Conservation (phyloP, 1,284 basidiomycete genomes). For the Megacollybia platyphylla region DNA sequence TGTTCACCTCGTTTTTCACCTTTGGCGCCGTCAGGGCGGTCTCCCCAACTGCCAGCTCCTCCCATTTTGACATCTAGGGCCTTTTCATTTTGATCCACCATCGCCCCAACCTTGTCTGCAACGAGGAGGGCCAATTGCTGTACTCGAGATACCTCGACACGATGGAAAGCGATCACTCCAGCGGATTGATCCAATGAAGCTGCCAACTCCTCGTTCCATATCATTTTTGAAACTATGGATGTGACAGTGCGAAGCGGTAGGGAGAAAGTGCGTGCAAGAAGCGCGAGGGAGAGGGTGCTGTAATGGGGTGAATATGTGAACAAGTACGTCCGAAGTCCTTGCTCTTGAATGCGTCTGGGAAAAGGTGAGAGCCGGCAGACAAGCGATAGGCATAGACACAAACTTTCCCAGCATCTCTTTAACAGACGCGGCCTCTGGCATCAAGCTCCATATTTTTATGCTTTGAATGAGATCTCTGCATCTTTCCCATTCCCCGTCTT, state of each 20-base stretch:
- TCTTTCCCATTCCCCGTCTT: slow-evolving; percentile 95
- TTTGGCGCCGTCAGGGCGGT: slow-evolving; percentile 57
- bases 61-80: slow-evolving; percentile 84
- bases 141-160: slow-evolving; percentile 78
- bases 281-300: slow-evolving; percentile 77
- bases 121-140: slow-evolving; percentile 84
- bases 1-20: slow-evolving; percentile 71
- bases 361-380: slow-evolving; percentile 7
- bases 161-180: slow-evolving; percentile 82
- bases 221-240: slow-evolving; percentile 96
- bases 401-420: slow-evolving; percentile 92
- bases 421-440: slow-evolving; percentile 82
- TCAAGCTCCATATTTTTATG: slow-evolving; percentile 97
- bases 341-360: slow-evolving; percentile 88
- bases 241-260: slow-evolving; percentile 73
- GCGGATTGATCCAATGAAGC: slow-evolving; percentile 89
- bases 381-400: slow-evolving; percentile 16
- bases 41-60: slow-evolving; percentile 50
- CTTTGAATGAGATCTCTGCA: slow-evolving; percentile 87
- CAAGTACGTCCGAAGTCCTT: slow-evolving; percentile 92
- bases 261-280: slow-evolving; percentile 83
- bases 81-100: slow-evolving; percentile 97
- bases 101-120: slow-evolving; percentile 75
- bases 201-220: slow-evolving; percentile 93
- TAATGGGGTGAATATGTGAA: slow-evolving; percentile 98